Base-by-base conservation (phyloP, 1,139 yeast species). In the Lodderomyces metapsilosis region DNA sequence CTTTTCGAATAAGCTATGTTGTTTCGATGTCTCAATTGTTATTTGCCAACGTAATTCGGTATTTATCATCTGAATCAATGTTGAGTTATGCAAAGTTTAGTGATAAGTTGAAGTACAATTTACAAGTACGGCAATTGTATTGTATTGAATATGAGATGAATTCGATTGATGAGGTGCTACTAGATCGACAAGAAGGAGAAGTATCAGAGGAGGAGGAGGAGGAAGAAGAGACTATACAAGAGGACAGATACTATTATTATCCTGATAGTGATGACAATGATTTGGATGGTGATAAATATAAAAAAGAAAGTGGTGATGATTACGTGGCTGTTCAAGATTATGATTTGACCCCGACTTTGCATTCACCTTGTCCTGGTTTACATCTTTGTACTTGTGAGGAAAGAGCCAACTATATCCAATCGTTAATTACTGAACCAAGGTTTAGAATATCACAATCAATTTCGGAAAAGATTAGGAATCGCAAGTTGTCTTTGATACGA, bases 401-500 rank as follows among this genome's bases (percentile, higher is more conserved):
- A 8, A 10, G n/a, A n/a, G 15, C 9, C 5, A n/a, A 25, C 16
- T 12, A 5, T 25, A 25, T n/a, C 5, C 9, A 10, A 20, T 32
- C 35, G 18, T 32, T 18, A 8, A 18, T 21, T 5, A 32, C 23
- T 20, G 35, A 20, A 20, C 25, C 25, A 12, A 21, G 23, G 18
- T 20, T 32, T 10, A n/a, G 24, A 32, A 20, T 32, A 18, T 18
- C 35, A 17, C 35, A 32, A 10, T 32, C 35, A 21, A 24, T 32
- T 4, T 32, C 25, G 5, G 23, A 32, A 5, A 32, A 11, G 35
- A 21, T 32, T 32, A 28, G 18, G 18, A 28, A 15, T 28, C 32
- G 32, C 7, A 28, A 28, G 5, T 28, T 28, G 18, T 28, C 32
- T 6, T 27, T 28, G 20, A n/a, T 36, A 27, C 24, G 38, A 27